Base-by-base conservation (phyloP, 169 alveolate species). In the Cryptosporidium sp. region DNA sequence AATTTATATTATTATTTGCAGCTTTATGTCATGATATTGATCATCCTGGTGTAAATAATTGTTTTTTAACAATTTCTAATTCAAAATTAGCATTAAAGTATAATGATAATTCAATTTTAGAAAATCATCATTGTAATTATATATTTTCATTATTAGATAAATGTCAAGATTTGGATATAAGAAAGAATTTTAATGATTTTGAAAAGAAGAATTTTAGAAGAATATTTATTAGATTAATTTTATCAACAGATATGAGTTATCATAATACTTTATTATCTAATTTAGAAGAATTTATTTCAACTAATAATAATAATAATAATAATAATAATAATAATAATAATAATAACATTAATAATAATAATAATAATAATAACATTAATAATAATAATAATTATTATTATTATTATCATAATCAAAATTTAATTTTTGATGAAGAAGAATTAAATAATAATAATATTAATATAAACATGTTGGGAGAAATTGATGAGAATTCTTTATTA, bases 11-110 rank as follows among this genome's bases (percentile, higher is more conserved):
- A 56, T 85, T 93, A 39, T 35, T 94, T 58, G 92, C 96, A 51
- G 97, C 96, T 14, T 87, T 94, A 60, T 91, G 95, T 33, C 97
- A 95, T 73, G 97, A 95, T 71, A 92, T 93, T n/a, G 95, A 93
- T 58, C 97, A 95, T 56, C 96, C 96, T 3, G 97, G 96, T 26
- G 96, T 93, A 9, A 95, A 92, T 92, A 95, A 95, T 71, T 69
- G 67, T 23, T 94, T 86, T 86, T 91, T 93, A 69, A 69, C 85
- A 7, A 91, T 71, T 69, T 70, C 85, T 18, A 92, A 80, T 16
- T 91, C 92, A 62, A 86, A 91, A 31, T 87, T 94, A 33, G 95
- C 97, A 14, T 18, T 71, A 26, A 73, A 86, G 33, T 95, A 94
- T 75, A 95, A 94, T 75, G 97, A 95, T 72, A 86, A 87, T 67